Percentiles rank a stretch among this genome's conserved stretches.
Evolutionary conservation across 345 rosid genomes (phyloP).

Genomic region (Populus simonii): DNA sequence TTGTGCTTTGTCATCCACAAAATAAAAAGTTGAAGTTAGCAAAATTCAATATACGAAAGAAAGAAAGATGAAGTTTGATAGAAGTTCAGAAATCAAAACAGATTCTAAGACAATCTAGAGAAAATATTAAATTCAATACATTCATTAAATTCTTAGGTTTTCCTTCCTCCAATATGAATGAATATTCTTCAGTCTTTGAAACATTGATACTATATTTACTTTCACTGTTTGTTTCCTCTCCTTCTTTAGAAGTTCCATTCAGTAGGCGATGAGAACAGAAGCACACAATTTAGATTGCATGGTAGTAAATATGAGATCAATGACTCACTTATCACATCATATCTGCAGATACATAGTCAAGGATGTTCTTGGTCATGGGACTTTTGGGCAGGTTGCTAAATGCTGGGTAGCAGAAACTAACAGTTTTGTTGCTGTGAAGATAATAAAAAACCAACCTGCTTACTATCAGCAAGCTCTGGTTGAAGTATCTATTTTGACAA

Average conservation of each 20-base stretch:
- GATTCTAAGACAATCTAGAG: not conserved
- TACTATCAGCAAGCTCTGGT: slow-evolving; percentile 97
- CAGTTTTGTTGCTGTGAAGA: slow-evolving; percentile 86
- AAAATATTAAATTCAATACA: too few species aligned
- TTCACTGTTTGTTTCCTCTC: not conserved
- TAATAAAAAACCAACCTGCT: slow-evolving; percentile 96
- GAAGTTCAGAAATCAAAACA: too few species aligned
- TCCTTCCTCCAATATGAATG: not conserved
- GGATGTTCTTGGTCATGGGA: slow-evolving; percentile 99
- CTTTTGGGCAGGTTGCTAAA: slow-evolving; percentile 98
- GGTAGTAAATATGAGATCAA: not conserved
- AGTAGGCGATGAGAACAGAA: not conserved
- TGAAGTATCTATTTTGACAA: slow-evolving; percentile 95
- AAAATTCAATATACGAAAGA: too few species aligned
- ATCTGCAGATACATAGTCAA: slow-evolving; percentile 83
- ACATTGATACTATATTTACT: not conserved
- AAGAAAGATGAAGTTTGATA: not conserved
- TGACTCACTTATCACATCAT: not conserved
- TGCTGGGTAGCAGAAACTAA: slow-evolving; percentile 79
- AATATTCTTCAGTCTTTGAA: not conserved
- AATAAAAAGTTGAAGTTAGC: not conserved
- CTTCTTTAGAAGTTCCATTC: not conserved
- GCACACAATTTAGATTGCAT: not conserved
- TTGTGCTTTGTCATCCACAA: not conserved
- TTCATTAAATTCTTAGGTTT: not conserved